phyloP scores from a whole-genome alignment of 768 basidiomycete species.

The Boletus edulis region DNA sequence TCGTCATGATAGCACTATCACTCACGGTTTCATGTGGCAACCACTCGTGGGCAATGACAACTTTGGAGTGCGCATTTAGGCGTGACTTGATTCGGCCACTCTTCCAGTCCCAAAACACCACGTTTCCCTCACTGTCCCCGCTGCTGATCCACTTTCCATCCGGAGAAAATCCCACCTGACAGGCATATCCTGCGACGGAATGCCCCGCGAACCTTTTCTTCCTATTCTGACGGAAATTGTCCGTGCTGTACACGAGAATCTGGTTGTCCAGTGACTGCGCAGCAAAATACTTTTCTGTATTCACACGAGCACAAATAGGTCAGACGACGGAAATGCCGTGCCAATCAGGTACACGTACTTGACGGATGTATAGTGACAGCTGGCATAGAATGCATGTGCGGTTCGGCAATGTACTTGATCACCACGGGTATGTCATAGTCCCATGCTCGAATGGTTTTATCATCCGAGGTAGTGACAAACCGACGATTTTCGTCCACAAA shows the following conservation, averaged over 20 bases:
- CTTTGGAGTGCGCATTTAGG: conserved; percentile 86
- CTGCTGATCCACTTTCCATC: conserved; percentile 99
- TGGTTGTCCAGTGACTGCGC: conserved; percentile 98
- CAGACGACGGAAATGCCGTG: not conserved
- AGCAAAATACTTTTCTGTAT: conserved; percentile 89
- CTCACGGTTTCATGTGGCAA: conserved; percentile 94
- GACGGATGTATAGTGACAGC: conserved; percentile 95
- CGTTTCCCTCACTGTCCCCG: conserved; percentile 91
- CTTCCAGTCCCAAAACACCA: conserved; percentile 99
- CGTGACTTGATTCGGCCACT: conserved; percentile 93
- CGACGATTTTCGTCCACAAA: conserved; percentile 98
- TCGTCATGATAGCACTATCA: conserved; percentile 14
- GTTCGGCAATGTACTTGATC: conserved; percentile 99
- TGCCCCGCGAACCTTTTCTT: conserved; percentile 99
- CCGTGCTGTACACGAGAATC: conserved; percentile 94
- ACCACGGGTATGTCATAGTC: conserved; percentile 99
- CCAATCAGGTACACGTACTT: conserved; percentile 56
- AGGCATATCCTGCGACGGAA: conserved; percentile 95
- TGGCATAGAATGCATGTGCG: conserved; percentile 99
- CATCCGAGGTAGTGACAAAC: conserved; percentile 97
- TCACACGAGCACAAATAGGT: conserved; percentile 17
- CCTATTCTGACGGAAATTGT: conserved; percentile 97
- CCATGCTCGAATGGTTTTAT: conserved; percentile 99
- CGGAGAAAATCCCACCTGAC: conserved; percentile 95
- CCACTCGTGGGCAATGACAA: conserved; percentile 99